Percentiles rank a stretch among this genome's conserved stretches.
phyloP scores from a whole-genome alignment of 139 green algal genomes.

The Chlorella sp. region DNA sequence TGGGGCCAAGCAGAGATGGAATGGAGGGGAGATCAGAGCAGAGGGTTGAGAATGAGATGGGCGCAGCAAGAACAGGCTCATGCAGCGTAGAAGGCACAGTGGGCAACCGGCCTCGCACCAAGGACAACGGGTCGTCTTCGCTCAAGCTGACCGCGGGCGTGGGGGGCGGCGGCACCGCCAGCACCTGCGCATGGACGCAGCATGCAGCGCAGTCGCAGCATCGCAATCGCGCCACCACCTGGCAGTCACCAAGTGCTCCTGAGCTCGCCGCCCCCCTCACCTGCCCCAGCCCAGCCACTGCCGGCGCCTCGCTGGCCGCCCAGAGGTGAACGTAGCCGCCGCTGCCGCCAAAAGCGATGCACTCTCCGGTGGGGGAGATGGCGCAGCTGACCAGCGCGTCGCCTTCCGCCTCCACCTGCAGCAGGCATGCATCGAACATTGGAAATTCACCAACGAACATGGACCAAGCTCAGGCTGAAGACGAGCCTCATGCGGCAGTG shows the following conservation, averaged over 20 bases:
- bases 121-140: constrained; percentile 20
- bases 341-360: constrained; percentile 68
- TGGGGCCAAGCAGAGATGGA: no score
- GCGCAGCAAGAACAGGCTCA: no score
- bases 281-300: constrained; percentile 12
- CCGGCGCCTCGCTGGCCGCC: constrained; percentile 31
- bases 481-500: no score
- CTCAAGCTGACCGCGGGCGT: constrained; percentile 8
- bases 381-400: constrained; percentile 52
- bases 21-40: no score
- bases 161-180: constrained; percentile 14
- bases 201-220: neutral
- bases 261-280: neutral
- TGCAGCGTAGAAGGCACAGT: no score
- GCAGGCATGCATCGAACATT: no score
- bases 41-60: no score
- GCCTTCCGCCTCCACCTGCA: constrained; percentile 62
- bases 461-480: no score
- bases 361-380: constrained; percentile 64
- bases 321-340: constrained; percentile 87
- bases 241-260: neutral
- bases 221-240: neutral
- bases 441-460: no score
- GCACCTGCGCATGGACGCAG: constrained; percentile 10
- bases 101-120: no score